Base-by-base conservation (phyloP, 176 grass and related monocot species). In the Musa schizocarpa region DNA sequence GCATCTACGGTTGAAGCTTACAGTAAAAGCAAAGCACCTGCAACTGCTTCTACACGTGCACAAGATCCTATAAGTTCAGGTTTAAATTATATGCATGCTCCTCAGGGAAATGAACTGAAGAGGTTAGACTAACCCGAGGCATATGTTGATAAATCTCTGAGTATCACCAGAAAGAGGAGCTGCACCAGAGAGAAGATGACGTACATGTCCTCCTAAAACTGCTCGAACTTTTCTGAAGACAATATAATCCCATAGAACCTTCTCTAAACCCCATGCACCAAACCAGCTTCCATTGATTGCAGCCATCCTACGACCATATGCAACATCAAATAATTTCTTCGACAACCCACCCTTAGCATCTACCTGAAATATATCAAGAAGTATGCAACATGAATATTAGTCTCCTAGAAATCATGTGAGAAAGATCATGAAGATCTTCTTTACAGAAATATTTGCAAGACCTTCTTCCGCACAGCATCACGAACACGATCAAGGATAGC, bases 131-230 rank as follows among this genome's bases (percentile, higher is more conserved):
- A 73, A 98, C 94, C 94, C 94, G 75, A 98, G 82, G 80, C 94
- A 98, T 87, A 98, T 91, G 75, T 93, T 98, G 76, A 98, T 98
- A 88, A 98, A 98, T 83, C 94, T 83, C 69, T 93, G 94, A 61
- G 88, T 93, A 76, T 91, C 88, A 29, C 82, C 88, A 59, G 88
- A 93, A 2, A 98, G 70, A 82, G 94, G 94, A 63, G 94, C 90
- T 52, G 90, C 94, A 22, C 94, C 90, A 87, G 94, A 90, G 43
- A 98, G 83, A 53, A 89, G 81, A 81, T 87, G 91, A 23, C 94
- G 85, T 68, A 93, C 74, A 14, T 54, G 84, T 21, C 94, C 90
- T 75, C 94, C 94, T 80, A 98, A 93, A 64, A 93, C 76, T 63
- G 84, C 90, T 22, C 78, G 82, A 43, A 93, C 82, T 50, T 98